phyloP scores from a whole-genome alignment of 495 filamentous ascomycete species.

The Lophiostoma macrostomum region DNA sequence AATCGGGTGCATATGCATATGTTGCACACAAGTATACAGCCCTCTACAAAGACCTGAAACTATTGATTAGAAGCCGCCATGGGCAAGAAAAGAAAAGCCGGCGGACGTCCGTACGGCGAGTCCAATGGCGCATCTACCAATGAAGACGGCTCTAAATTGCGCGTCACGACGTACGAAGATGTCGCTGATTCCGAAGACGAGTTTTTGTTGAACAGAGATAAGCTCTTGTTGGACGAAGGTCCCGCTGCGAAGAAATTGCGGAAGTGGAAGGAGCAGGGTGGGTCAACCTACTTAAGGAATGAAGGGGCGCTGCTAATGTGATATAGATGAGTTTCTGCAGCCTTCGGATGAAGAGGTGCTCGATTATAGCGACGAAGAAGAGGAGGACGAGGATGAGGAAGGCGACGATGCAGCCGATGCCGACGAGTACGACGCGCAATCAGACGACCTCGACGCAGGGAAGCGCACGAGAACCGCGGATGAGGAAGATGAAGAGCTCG shows the following conservation, averaged over 20 bases:
- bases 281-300: conserved; percentile 24
- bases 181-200: conserved; percentile 92
- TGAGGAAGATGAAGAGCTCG: conserved; percentile 64
- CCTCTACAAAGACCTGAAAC: too few species aligned
- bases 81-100: conserved; percentile 78
- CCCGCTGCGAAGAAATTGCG: conserved; percentile 73
- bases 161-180: conserved; percentile 70
- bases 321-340: conserved; percentile 57
- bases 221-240: conserved; percentile 76
- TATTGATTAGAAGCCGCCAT: too few species aligned
- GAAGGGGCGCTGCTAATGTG: conserved; percentile 7
- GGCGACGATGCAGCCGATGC: conserved; percentile 42
- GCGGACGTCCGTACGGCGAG: conserved; percentile 41
- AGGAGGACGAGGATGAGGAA: conserved; percentile 54
- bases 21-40: too few species aligned
- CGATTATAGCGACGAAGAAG: conserved; percentile 53
- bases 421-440: conserved; percentile 47
- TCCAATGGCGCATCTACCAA: conserved; percentile 45
- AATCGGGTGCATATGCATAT: too few species aligned
- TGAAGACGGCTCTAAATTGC: conserved; percentile 49
- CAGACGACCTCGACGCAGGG: conserved; percentile 41
- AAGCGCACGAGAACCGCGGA: conserved; percentile 35
- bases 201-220: conserved; percentile 78
- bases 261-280: conserved; percentile 62
- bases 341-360: conserved; percentile 87